Evolutionary conservation across 2,329 filamentous ascomycete species (phyloP), one percentile per base, ranked within the genome.

Genomic region (Ilyonectria destructans): DNA sequence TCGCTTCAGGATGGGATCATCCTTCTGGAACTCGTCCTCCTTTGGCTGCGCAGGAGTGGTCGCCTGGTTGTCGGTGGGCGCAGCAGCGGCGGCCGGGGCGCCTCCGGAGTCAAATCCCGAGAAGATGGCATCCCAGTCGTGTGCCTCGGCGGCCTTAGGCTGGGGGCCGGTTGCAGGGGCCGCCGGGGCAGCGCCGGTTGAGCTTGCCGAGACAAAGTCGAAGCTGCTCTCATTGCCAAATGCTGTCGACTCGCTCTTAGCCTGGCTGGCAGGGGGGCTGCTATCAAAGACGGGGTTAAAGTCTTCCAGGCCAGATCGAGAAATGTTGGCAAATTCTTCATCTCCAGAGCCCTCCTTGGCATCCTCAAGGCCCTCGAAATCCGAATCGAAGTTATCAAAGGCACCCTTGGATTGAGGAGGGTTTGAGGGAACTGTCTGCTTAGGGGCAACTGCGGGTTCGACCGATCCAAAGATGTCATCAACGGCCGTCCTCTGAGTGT

Each of bases 51-150:
- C 35, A 19, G 60, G 37, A 19, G 51, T 23, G 6, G 62, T 55
- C 6, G 67, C 66, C 43, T 66, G 71, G 59, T 75, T 73, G 23
- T 74, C 71, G 8, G 62, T 51, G 15, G 75, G 29, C 17, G 71
- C 61, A 29, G 74, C 58, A n/a, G 66, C 68, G 1, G 77, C 67
- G 56, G 80, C 72, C 68, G 78, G 69, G 49, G 80, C 74, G 66
- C 76, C 77, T 51, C 87, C 82, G 2, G 87, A 88, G 74, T 96
- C 93, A 8, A 97, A 85, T 29, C 92, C 91, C 2, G 93, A 92
- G 82, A 98, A 98, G 62, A 98, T 94, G 45, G 94, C 93, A 77
- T 98, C 96, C 96, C 96, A 98, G 80, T 98, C 96, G 74, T 97
- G 93, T 37, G 84, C 83, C 15, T 88, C 87, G 0, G 83, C 74